Percentiles rank a stretch among this genome's conserved stretches.
These are phyloP conservation scores for Fusarium coffeatum DNA, from an alignment of 2,329 filamentous ascomycete species.

Conservation along the genomic window DNA sequence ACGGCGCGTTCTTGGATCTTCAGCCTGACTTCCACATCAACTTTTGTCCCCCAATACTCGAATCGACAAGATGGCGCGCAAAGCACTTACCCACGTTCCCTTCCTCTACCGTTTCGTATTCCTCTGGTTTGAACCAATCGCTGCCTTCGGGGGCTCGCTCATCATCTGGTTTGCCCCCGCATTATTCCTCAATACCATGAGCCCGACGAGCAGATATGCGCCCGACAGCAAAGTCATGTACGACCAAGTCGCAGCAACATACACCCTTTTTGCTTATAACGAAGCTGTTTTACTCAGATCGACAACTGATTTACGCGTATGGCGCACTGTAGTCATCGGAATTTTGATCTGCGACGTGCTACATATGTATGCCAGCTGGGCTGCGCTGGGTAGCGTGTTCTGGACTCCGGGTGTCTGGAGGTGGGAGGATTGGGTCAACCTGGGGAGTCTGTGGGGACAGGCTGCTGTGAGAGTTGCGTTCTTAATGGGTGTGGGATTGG, in stretches of 20 bases:
- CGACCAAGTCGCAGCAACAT: constrained; percentile 32
- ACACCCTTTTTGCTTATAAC: constrained; percentile 36
- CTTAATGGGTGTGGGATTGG: constrained; percentile 21
- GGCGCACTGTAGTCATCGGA: constrained; percentile 13
- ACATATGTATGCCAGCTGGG: constrained; percentile 31
- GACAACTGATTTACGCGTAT: constrained; percentile 24
- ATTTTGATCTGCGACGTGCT: constrained; percentile 33
- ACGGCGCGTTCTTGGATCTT: accelerated
- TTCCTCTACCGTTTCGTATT: constrained; percentile 28
- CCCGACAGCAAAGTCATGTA: constrained; percentile 36
- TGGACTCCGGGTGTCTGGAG: constrained; percentile 27
- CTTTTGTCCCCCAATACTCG: neutral
- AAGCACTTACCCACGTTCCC: constrained; percentile 7
- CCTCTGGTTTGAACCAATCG: constrained; percentile 32
- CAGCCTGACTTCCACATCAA: too few relatives aligned
- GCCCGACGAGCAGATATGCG: constrained; percentile 10
- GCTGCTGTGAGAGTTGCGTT: constrained; percentile 29
- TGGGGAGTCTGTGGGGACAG: constrained; percentile 36
- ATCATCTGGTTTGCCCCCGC: constrained; percentile 18
- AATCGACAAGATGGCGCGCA: neutral
- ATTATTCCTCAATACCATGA: constrained; percentile 29
- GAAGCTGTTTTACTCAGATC: constrained; percentile 26
- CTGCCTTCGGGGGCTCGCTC: neutral
- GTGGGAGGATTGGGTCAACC: constrained; percentile 35
- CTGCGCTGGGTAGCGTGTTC: constrained; percentile 20